phyloP scores from a whole-genome alignment of 2,329 filamentous ascomycete species.

The Ceratocystis lukuohia region DNA sequence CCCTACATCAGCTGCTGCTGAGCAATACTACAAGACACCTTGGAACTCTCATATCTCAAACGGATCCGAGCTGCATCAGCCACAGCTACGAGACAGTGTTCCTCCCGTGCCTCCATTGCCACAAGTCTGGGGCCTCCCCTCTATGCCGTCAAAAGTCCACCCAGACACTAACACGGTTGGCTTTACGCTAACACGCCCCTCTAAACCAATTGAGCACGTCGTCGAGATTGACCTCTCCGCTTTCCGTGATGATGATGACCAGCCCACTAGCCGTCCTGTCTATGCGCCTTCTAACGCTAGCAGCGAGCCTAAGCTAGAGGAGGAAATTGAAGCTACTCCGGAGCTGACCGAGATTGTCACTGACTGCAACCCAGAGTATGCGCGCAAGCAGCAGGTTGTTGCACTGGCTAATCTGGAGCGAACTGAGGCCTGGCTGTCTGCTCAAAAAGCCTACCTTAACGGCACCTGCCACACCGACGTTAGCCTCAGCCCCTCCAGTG shows the following conservation, averaged over 20 bases:
- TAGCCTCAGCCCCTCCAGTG: constrained; percentile 15
- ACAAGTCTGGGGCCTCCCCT: constrained; percentile 15
- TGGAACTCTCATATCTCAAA: constrained; percentile 41
- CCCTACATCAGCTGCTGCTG: constrained; percentile 80
- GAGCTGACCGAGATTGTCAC: constrained; percentile 45
- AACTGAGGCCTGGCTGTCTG: constrained; percentile 73
- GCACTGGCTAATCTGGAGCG: constrained; percentile 66
- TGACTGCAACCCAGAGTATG: constrained; percentile 64
- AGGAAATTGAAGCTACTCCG: constrained; percentile 30
- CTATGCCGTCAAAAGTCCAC: background rate
- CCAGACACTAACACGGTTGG: background rate
- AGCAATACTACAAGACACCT: constrained; percentile 77
- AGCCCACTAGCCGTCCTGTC: constrained; percentile 21
- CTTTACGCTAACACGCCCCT: background rate
- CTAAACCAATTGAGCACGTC: constrained; percentile 17
- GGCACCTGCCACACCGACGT: constrained; percentile 43
- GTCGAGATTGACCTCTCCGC: constrained; percentile 22
- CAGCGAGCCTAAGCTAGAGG: constrained; percentile 24
- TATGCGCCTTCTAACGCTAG: constrained; percentile 24
- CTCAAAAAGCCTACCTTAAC: constrained; percentile 65
- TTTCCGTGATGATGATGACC: constrained; percentile 19
- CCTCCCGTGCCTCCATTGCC: constrained; percentile 16
- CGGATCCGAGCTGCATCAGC: constrained; percentile 26
- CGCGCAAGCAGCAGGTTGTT: constrained; percentile 55
- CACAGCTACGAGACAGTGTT: background rate